Base-by-base conservation (phyloP, 345 rosid genomes). In the Draba incana region DNA sequence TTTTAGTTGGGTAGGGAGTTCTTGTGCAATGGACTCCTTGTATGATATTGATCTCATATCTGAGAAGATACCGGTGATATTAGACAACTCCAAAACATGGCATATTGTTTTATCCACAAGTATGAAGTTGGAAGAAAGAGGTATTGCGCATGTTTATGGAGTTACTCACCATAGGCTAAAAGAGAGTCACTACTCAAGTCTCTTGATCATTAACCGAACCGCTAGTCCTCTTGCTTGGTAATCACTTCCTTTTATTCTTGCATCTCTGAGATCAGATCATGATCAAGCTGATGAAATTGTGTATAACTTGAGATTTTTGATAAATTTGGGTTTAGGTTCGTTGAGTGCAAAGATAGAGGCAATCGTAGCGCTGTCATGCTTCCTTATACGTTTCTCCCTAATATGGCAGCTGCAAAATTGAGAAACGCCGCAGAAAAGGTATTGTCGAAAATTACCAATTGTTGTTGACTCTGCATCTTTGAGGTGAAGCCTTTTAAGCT, bases 171-270 rank as follows among this genome's bases (percentile, higher is more conserved):
- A 71, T 37, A 80, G 78, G 68, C 83, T 94, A 57, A 87, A 78
- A 77, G 84, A 86, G 55, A 75, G 67, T 28, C 77, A 20, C 55
- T 94, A 87, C 81, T 84, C 93, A 58, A 84, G 83, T 75, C 86
- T 89, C 37, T 80, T 94, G 84, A 92, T 94, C 72, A 86, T 94
- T 60, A 89, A 94, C 66, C 84, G 90, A 71, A 87, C 99, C 28
- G 97, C 99, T 37, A 94, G 90, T 69, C 93, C 89, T 66, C 88
- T 94, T 70, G 89, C 99, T 51, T 94, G 99, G 99, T 94, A 80
- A 77, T 49, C 50, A 52, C 42, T 63, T 62, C 23, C 27, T 52
- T 43, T 61, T 28, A 2, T 13, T 37, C 27, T n/a, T 20, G 44
- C 8, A 42, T 31, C 20, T 52, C 27, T 43, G 27, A 10, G 53